Evolutionary conservation across 768 basidiomycete species (phyloP).

Genomic region (Leccinellum luteum): DNA sequence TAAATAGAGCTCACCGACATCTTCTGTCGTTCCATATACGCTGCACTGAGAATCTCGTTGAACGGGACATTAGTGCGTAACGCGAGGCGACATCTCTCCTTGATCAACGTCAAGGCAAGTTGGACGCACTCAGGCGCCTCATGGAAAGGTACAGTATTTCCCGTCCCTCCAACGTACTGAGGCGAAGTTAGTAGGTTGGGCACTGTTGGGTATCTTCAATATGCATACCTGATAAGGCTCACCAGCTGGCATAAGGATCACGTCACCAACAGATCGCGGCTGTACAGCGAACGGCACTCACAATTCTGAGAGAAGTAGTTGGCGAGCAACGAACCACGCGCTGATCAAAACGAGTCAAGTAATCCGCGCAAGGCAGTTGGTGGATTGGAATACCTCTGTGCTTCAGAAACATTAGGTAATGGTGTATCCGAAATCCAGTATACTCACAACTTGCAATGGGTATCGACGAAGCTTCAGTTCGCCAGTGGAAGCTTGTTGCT

Average conservation of each 20-base stretch:
- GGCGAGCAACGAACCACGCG: slow-evolving; percentile 66
- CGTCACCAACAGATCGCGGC: not conserved
- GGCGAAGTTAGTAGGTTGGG: slow-evolving; percentile 7
- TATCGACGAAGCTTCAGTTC: slow-evolving; percentile 64
- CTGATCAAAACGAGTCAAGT: slow-evolving; percentile 34
- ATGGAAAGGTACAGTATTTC: slow-evolving; percentile 65
- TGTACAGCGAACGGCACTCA: slow-evolving; percentile 33
- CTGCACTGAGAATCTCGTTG: slow-evolving; percentile 79
- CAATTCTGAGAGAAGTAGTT: slow-evolving; percentile 88
- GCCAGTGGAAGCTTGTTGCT: slow-evolving; percentile 57
- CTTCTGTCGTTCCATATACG: slow-evolving; percentile 82
- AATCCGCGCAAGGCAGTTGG: not conserved
- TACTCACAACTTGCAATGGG: slow-evolving; percentile 60
- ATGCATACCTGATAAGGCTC: slow-evolving; percentile 69
- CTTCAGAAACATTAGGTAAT: slow-evolving; percentile 35
- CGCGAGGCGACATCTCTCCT: slow-evolving; percentile 49
- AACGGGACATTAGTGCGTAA: slow-evolving; percentile 44
- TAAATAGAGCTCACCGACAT: slow-evolving; percentile 60
- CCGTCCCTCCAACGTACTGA: slow-evolving; percentile 78
- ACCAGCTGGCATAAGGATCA: slow-evolving; percentile 49
- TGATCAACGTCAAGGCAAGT: slow-evolving; percentile 57
- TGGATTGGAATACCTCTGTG: slow-evolving; percentile 55
- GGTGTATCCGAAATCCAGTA: not conserved
- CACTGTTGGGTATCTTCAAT: not conserved
- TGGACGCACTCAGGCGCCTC: slow-evolving; percentile 57